Conservation (phyloP, 2,329 filamentous ascomycete species). For the Aspergillus costaricaensis region DNA sequence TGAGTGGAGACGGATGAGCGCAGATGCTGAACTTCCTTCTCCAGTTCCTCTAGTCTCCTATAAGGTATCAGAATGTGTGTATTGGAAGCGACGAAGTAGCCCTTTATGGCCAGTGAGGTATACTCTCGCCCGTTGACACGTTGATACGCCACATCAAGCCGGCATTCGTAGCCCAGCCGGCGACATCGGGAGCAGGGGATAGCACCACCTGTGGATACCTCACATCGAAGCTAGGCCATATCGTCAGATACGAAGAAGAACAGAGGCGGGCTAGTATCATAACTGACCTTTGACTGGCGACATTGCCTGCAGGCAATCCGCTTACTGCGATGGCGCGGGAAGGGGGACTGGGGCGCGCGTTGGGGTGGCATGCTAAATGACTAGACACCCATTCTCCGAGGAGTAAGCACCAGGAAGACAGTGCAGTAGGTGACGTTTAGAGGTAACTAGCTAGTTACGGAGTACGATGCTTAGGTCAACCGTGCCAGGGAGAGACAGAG, state of each 20-base stretch:
- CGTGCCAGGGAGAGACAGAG: too few species aligned
- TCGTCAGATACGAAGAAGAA: background rate
- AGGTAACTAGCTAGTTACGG: too few species aligned
- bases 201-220: background rate
- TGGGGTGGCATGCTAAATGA: background rate
- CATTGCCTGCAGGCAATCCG: conserved; percentile 5
- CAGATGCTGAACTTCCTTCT: background rate
- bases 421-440: too few species aligned
- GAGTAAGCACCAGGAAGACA: too few species aligned
- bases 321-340: conserved; percentile 3
- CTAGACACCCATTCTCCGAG: too few species aligned
- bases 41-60: background rate
- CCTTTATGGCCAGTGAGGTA: too few species aligned
- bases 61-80: background rate
- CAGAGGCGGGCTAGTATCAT: background rate
- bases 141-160: background rate
- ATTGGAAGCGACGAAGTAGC: background rate
- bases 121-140: background rate
- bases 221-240: background rate
- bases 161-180: background rate
- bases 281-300: conserved; percentile 1
- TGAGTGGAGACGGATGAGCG: background rate
- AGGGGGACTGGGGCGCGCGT: background rate
- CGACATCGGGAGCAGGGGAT: background rate
- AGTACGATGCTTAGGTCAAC: too few species aligned